Evolutionary conservation across 116 monocot species (phyloP), one percentile per base, ranked within the genome.

Genomic region (Iris pallida): DNA sequence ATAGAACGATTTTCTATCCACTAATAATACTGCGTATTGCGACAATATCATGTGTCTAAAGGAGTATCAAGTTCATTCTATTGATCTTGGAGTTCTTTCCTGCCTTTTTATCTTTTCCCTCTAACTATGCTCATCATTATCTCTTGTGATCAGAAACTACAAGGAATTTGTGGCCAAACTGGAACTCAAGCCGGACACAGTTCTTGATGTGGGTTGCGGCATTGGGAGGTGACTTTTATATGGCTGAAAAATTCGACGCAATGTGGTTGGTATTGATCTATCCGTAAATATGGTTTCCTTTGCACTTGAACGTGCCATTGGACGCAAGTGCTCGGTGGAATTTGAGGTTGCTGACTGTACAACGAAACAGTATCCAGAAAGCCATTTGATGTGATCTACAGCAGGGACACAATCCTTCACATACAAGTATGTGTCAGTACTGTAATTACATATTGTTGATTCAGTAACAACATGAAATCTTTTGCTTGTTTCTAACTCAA

Each of bases 211-310:
- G 16, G 94, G 94, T 18, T 94, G 94, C 75, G 94, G 94, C 20
- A 90, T 94, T 45, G 94, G 94, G 94, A 62, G 94, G 94, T 63
- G 94, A 94, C 68, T 94, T 90, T 63, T 90, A 90, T 73, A 94
- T 94, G 90, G 85, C 94, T 54, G 88, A 94, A 3, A 85, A 79
- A 57, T 94, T 88, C 73, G 88, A 88, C 69, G 94, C 77, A 5
- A 94, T 70, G 94, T 94, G 11, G 59, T 88, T 45, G 94, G 90
- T 44, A 87, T 94, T 64, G 90, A 90, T 69, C 90, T 94, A 55
- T 94, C 94, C 10, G 80, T 94, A 61, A 94, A 94, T 64, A 94
- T 94, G 94, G 54, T 94, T 42, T 94, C 94, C 59, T 90, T 94
- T 76, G 94, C 94, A n/a, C 71, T 94, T 59, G 94, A 94, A 57